Conservation (phyloP, 2,329 filamentous ascomycete species). For the Phaeosphaeriaceae sp. region DNA sequence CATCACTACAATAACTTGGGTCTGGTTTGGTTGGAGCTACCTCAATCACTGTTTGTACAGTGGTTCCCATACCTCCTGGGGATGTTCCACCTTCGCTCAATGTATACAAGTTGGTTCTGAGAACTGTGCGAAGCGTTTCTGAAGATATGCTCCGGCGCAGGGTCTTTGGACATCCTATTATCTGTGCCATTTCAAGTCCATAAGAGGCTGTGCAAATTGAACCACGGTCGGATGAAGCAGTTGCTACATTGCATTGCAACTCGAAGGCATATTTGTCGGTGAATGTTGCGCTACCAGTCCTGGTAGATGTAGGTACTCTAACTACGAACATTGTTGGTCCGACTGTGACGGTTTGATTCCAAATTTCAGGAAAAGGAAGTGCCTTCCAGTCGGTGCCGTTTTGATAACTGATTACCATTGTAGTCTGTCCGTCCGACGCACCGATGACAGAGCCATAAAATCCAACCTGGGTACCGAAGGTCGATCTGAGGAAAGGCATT, state of each 20-base stretch:
- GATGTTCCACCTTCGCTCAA: slow-evolving; percentile 1
- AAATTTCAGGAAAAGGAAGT: too few relatives aligned
- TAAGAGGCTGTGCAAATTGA: slow-evolving; percentile 2
- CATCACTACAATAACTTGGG: not conserved
- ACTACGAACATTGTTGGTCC: not conserved
- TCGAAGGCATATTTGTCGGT: too few relatives aligned
- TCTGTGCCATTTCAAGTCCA: not conserved
- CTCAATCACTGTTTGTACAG: not conserved
- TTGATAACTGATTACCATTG: not conserved
- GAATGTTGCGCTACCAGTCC: too few relatives aligned
- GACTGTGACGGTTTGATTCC: not conserved
- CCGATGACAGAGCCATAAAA: slow-evolving; percentile 4
- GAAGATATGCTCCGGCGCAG: not conserved
- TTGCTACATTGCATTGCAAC: too few relatives aligned
- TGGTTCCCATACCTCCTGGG: slow-evolving; percentile 7
- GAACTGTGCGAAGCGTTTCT: not conserved
- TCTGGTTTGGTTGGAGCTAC: not conserved
- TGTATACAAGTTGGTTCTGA: not conserved
- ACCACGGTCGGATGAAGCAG: not conserved
- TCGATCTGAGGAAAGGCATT: not conserved
- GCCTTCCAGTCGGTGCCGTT: slow-evolving; percentile 2
- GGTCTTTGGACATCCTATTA: too few relatives aligned
- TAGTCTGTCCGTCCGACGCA: not conserved
- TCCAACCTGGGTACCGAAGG: slow-evolving; percentile 5
- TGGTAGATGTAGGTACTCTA: too few relatives aligned